These are phyloP conservation scores for Begonia fuchsioides DNA, from an alignment of 306 rosid species.

Conservation along the genomic window DNA sequence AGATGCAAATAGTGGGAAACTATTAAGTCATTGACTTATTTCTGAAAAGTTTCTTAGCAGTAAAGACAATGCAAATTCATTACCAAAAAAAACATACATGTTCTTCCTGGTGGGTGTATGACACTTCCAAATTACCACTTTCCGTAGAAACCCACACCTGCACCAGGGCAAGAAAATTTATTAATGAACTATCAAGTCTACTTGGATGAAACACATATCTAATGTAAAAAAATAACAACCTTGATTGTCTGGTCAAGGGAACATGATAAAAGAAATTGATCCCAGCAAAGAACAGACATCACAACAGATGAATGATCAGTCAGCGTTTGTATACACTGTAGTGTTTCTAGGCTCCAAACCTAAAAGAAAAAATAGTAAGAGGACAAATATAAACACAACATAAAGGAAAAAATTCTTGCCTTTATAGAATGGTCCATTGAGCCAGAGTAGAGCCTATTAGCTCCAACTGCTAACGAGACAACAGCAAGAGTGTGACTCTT, in stretches of 20 bases:
- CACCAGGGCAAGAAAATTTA: constrained; percentile 11
- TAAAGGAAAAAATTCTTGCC: constrained; percentile 27
- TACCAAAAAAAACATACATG: constrained; percentile 31
- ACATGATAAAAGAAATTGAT: constrained; percentile 79
- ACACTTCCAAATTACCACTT: constrained; percentile 86
- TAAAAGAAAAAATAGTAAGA: constrained; percentile 21
- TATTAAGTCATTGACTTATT: too few relatives aligned
- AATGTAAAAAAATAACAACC: constrained; percentile 28
- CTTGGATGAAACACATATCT: constrained; percentile 1
- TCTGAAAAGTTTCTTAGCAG: too few relatives aligned
- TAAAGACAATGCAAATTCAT: too few relatives aligned
- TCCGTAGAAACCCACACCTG: constrained; percentile 90
- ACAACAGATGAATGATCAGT: constrained; percentile 80
- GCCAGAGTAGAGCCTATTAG: constrained; percentile 89
- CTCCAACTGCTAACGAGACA: constrained; percentile 89
- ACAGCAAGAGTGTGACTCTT: constrained; percentile 65
- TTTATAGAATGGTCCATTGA: constrained; percentile 85
- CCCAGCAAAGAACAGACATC: constrained; percentile 98
- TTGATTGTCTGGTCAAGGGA: constrained; percentile 81
- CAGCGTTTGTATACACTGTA: constrained; percentile 84
- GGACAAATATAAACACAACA: constrained; percentile 1
- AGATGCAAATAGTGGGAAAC: too few relatives aligned
- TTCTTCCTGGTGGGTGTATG: constrained; percentile 72
- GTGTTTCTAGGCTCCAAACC: constrained; percentile 90
- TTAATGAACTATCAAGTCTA: neutral